Base-by-base conservation (phyloP, 495 filamentous ascomycete genomes). In the Penicillium bialowiezense region DNA sequence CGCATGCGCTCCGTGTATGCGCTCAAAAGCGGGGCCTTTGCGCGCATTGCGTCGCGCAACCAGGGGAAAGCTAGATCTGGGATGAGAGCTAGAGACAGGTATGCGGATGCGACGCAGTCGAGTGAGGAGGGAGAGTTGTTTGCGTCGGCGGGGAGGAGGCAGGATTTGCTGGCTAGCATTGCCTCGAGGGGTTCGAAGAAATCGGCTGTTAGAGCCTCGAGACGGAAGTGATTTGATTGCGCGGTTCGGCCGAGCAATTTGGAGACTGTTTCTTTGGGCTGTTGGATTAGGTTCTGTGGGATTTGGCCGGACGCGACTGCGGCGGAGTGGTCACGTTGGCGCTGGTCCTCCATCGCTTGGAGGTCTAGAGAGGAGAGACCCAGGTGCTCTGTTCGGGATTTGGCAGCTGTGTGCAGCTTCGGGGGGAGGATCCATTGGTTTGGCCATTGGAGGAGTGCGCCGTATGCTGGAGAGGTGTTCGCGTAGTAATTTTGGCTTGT, bases 401-500 rank as follows among this genome's bases (percentile, higher is more conserved):
- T 80, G 36, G 90, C 90, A 39, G 83, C 70, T 32, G 80, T 66
- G 47, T 89, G 87, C 20, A 83, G 68, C 45, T 74, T 71, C 4
- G 83, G 83, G 3, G 87, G 88, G 15, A 89, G 79, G 39, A 84
- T 85, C 81, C 89, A 97, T 59, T 87, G 86, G 41, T 86, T 78
- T 7, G 93, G 88, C 75, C 91, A 91, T 17, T 85, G 83, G 24
- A 96, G 82, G 48, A 95, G 78, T 3, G 71, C 63, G 45, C 82
- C 84, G 71, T 87, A 92, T 26, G 88, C 82, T 7, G 90, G 88
- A 7, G 87, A 83, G 28, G 89, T 95, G 31, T 74, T 63, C 39
- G 68, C 59, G 49, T 78, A 74, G 75, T 91, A 98, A 70, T 96
- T 97, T 49, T 86, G 79, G 53, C 83, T 85, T 32, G 89, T 93